Base-by-base conservation (phyloP, 2,329 filamentous ascomycete genomes). In the Hypoxylon sp. region DNA sequence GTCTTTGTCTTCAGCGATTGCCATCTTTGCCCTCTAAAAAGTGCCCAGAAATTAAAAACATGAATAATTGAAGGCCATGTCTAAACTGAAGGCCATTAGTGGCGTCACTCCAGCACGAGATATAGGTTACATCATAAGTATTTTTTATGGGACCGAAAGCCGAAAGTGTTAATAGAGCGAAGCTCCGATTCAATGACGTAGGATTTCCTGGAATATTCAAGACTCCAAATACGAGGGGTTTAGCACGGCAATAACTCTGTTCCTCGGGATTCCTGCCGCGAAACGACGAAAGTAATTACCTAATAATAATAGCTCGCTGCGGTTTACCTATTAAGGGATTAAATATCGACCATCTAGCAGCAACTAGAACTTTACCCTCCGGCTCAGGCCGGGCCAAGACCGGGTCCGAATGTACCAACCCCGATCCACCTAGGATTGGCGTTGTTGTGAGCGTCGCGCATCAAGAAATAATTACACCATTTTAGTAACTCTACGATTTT, bases 121-220 rank as follows among this genome's bases (percentile, higher is more conserved):
- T 60, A 52, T 61, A 57, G 6, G 46, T 61, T 61, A 60, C 65
- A 67, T 64, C 65, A 60, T 56, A 39, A 39, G n/a, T 11, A 3
- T 15, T 37, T 47, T 48, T 31, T 53, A 58, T 47, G 31, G 48
- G 42, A 54, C 42, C 21, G 24, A 24, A 52, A n/a, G 24, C 37
- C 44, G 57, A 60, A 60, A 52, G 17, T n/a, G 15, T 47, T 50
- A 48, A n/a, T 29, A 44, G 13, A 55, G 47, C 27, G 37, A 51
- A 7, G 44, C 21, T 35, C 27, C 56, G 24, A 29, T 35, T 46
- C 21, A 29, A 61, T 66, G 63, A 66, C 63, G 57, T 66, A 66
- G 32, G 7, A 11, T 19, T 35, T 50, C 51, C 44, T 55, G 37
- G 52, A 44, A 39, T 35, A n/a, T 51, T 39, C 24, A 31, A 53